Evolutionary conservation across 2,329 filamentous ascomycete genomes (phyloP).

Genomic region (Chaetomium globosum): DNA sequence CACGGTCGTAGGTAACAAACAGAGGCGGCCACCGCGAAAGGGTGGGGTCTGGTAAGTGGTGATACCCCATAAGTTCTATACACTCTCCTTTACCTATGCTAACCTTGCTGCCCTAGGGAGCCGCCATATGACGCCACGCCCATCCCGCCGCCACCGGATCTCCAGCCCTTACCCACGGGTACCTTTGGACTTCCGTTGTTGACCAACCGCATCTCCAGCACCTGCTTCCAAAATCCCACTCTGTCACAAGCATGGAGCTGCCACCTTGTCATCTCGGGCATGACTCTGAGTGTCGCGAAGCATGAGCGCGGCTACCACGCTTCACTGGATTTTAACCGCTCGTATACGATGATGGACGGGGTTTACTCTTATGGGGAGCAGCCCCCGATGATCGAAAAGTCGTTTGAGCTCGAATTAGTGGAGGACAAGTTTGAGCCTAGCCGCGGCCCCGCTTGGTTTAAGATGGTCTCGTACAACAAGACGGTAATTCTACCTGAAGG

Average conservation of each 20-base stretch:
- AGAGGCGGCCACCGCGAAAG: constrained; percentile 36
- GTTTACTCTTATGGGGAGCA: constrained; percentile 58
- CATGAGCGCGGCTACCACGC: constrained; percentile 47
- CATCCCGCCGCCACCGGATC: constrained; percentile 54
- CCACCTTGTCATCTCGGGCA: constrained; percentile 51
- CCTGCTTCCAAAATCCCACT: constrained; percentile 59
- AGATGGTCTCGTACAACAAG: constrained; percentile 57
- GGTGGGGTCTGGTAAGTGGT: constrained; percentile 37
- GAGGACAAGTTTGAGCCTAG: constrained; percentile 53
- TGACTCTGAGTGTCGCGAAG: constrained; percentile 46
- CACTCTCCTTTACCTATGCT: constrained; percentile 7
- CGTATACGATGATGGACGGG: constrained; percentile 41
- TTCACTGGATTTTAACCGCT: constrained; percentile 46
- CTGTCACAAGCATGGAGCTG: constrained; percentile 67
- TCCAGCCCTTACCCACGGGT: constrained; percentile 59
- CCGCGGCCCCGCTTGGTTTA: constrained; percentile 58
- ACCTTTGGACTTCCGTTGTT: constrained; percentile 58
- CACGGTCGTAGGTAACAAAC: constrained; percentile 46
- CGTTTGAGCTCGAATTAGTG: constrained; percentile 51
- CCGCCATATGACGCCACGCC: constrained; percentile 51
- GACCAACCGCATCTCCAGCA: constrained; percentile 52
- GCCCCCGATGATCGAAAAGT: constrained; percentile 49
- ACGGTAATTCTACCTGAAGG: constrained; percentile 55
- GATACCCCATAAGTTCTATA: background rate
- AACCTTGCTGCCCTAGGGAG: constrained; percentile 27